Evolutionary conservation across 2,329 filamentous ascomycete genomes (phyloP).

Genomic region (Trichoderma simmonsii): DNA sequence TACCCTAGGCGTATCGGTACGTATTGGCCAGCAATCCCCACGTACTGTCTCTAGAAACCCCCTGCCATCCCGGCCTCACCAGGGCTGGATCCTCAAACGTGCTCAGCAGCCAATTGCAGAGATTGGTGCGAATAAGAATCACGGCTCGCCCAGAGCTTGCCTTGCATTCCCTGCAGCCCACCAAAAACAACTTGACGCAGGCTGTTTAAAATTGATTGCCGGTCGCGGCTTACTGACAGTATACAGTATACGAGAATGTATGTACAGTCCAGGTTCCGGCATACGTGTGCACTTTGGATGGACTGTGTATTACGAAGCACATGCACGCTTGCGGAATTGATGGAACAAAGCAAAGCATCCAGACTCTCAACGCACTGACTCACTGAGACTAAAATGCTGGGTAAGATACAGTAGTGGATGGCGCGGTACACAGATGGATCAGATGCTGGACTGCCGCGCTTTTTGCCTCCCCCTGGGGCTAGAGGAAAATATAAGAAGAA

Average conservation of each 20-base stretch:
- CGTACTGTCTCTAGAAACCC: background rate
- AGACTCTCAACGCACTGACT: background rate
- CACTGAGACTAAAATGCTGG: background rate
- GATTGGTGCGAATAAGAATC: background rate
- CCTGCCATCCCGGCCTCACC: background rate
- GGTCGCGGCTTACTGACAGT: background rate
- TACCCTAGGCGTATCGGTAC: background rate
- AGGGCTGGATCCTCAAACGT: slow-evolving; percentile 14
- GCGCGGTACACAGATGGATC: background rate
- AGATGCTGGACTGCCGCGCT: background rate
- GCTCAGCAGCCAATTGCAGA: slow-evolving; percentile 12
- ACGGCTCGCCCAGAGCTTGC: background rate
- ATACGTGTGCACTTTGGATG: slow-evolving; percentile 1
- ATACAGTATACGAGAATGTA: background rate
- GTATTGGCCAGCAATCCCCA: background rate
- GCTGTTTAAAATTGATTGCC: slow-evolving; percentile 13
- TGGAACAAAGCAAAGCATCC: background rate
- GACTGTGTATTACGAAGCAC: background rate
- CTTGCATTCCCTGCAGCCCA: slow-evolving; percentile 17
- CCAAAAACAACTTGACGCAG: slow-evolving; percentile 14
- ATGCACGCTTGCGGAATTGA: background rate
- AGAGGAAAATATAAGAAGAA: background rate
- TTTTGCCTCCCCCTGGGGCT: background rate
- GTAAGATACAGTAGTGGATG: background rate
- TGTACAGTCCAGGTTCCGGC: background rate